phyloP scores from a whole-genome alignment of 345 rosid species.

The Citrus medica region DNA sequence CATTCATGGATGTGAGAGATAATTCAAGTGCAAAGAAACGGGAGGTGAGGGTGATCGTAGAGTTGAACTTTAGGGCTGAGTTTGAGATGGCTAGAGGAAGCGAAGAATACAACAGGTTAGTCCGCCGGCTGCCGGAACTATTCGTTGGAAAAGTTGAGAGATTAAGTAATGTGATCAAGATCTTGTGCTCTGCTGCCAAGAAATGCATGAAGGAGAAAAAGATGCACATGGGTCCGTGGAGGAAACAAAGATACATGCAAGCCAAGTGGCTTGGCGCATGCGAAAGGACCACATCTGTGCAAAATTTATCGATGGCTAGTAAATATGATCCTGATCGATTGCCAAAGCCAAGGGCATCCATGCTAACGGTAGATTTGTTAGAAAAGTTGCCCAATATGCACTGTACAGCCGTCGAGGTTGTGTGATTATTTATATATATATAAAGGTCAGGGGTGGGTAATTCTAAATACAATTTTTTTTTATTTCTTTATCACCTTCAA shows the following conservation, averaged over 20 bases:
- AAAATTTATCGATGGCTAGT: constrained; percentile 14
- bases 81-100: constrained; percentile 55
- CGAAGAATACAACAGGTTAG: constrained; percentile 40
- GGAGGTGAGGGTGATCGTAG: constrained; percentile 41
- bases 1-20: constrained; percentile 37
- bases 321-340: constrained; percentile 14
- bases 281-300: constrained; percentile 23
- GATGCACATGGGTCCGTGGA: constrained; percentile 64
- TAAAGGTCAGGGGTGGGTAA: no score
- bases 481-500: no score
- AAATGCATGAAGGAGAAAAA: constrained; percentile 57
- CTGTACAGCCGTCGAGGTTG: constrained; percentile 35
- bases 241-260: constrained; percentile 54
- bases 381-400: constrained; percentile 33
- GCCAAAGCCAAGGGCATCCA: constrained; percentile 33
- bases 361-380: constrained; percentile 46
- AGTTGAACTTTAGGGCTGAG: constrained; percentile 43
- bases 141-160: constrained; percentile 53
- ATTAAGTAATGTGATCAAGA: constrained; percentile 31
- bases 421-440: constrained; percentile 11
- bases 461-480: no score
- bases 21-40: constrained; percentile 26
- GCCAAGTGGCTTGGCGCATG: constrained; percentile 48
- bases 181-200: constrained; percentile 44
- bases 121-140: constrained; percentile 36